Evolutionary conservation across 78 protist species (phyloP), one percentile per base, ranked within the genome.

Genomic region (Guillardia theta): DNA sequence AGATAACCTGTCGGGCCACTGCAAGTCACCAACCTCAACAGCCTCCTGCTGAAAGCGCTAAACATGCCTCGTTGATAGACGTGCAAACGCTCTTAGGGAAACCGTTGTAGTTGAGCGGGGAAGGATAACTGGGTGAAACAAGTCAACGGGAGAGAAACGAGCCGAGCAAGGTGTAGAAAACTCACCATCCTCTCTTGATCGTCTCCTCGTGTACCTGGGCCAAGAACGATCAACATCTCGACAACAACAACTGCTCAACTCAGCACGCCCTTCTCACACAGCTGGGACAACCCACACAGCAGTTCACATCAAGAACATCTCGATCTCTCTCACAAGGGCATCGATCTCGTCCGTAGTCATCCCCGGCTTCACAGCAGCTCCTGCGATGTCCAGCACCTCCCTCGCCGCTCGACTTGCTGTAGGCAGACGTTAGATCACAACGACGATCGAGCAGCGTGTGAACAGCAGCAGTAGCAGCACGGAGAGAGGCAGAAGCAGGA

Each of bases 331-430:
- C n/a, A 97, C 98, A 24, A 96, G 92, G 43, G 88, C 88, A 45
- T 98, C 99, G 19, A 98, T 94, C 39, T 98, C 98, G 36, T 98
- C 99, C 8, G 97, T 94, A 0, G 99, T 98, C 88, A 98, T 95
- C 1, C 98, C 99, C 36, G 97, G 96, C 64, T 92, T 41, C 37
- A 96, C 96, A 48, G 92, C 64, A 10, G 9, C 27, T 22, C 94
- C 95, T 24, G 98, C 98, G 21, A 96, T 90, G 94, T 97, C 99
- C 4, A 97, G 87, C 64, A 97, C 97, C 94, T 97, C 98, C 33
- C 98, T 36, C 45, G 96, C 93, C 21, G 97, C 87, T 62, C n/a
- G 24, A 44, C 93, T 83, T 2, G 92, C 93, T 27, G 70, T 30
- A 1, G n/a, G n/a, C n/a, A n/a, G n/a, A n/a, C n/a, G n/a, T n/a